These are phyloP conservation scores for Epichloe gansuensis DNA, from an alignment of 2,329 filamentous ascomycete species.

Conservation along the genomic window DNA sequence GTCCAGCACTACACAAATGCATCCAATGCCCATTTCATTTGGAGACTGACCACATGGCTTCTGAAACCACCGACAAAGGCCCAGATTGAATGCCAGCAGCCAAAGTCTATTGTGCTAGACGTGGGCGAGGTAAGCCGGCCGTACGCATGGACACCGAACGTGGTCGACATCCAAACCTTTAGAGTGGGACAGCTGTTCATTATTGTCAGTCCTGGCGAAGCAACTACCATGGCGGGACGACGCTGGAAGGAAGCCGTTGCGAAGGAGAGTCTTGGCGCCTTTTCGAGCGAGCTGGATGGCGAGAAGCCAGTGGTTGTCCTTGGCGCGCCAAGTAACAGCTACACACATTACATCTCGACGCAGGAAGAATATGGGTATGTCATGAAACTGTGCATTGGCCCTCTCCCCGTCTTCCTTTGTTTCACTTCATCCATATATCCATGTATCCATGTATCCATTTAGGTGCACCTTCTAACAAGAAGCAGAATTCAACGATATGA, in stretches of 20 bases:
- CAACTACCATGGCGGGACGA: constrained; percentile 81
- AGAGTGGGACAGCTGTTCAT: constrained; percentile 76
- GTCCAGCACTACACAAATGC: constrained; percentile 66
- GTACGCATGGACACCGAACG: constrained; percentile 79
- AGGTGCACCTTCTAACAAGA: constrained; percentile 4
- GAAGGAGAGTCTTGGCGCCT: constrained; percentile 30
- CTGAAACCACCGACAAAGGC: constrained; percentile 55
- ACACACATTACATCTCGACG: constrained; percentile 67
- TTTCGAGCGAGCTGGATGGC: constrained; percentile 26
- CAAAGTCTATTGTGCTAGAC: constrained; percentile 77
- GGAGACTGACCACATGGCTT: constrained; percentile 59
- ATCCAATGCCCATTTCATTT: constrained; percentile 62
- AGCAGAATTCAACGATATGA: constrained; percentile 70
- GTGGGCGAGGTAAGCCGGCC: constrained; percentile 65
- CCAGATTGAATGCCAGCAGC: constrained; percentile 63
- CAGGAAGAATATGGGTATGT: constrained; percentile 45
- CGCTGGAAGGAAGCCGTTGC: constrained; percentile 67
- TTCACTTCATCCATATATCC: no score
- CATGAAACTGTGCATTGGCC: no score
- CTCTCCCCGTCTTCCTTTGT: background rate
- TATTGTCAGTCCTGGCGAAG: constrained; percentile 76
- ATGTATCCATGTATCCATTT: background rate
- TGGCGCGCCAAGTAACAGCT: constrained; percentile 79
- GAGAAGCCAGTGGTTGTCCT: constrained; percentile 60
- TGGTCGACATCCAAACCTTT: constrained; percentile 75